Evolutionary conservation across 495 filamentous ascomycete species (phyloP).

Genomic region (Daldinia vernicosa): DNA sequence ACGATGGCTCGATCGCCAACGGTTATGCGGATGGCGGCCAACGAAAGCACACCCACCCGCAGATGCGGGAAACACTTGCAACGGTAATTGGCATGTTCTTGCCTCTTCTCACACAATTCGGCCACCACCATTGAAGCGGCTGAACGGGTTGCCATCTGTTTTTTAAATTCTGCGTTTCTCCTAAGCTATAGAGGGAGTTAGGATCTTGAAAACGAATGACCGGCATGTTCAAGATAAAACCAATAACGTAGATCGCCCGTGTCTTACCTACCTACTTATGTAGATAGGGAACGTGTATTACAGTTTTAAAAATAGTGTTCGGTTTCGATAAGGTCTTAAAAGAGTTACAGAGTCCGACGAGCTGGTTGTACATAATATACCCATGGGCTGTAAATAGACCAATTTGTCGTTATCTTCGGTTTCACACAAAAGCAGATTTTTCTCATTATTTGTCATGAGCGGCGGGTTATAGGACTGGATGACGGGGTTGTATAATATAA

Average conservation of each 20-base stretch:
- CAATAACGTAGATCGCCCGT: neutral
- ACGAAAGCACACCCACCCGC: conserved; percentile 59
- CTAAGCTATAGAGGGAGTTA: conserved; percentile 33
- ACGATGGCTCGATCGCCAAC: conserved; percentile 64
- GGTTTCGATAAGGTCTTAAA: conserved; percentile 16
- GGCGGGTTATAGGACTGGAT: conserved; percentile 1
- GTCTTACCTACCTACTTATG: conserved; percentile 3
- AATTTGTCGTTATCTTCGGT: conserved; percentile 5
- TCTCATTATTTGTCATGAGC: neutral
- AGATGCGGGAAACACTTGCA: conserved; percentile 72
- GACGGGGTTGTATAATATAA: conserved; percentile 12
- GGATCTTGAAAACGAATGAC: conserved; percentile 24
- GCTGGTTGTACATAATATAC: conserved; percentile 33
- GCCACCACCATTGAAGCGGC: conserved; percentile 76
- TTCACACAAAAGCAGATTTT: conserved; percentile 9
- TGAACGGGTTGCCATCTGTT: conserved; percentile 9
- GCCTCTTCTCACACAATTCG: conserved; percentile 87
- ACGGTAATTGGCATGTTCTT: conserved; percentile 90
- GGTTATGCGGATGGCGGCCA: conserved; percentile 72
- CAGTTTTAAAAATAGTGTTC: conserved; percentile 7
- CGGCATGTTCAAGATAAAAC: conserved; percentile 12
- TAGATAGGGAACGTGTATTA: conserved; percentile 14
- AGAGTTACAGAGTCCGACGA: conserved; percentile 3
- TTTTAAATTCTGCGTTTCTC: conserved; percentile 28
- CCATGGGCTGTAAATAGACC: conserved; percentile 36